These are phyloP conservation scores for Periconia sp. DNA, from an alignment of 2,329 filamentous ascomycete genomes.

Conservation along the genomic window DNA sequence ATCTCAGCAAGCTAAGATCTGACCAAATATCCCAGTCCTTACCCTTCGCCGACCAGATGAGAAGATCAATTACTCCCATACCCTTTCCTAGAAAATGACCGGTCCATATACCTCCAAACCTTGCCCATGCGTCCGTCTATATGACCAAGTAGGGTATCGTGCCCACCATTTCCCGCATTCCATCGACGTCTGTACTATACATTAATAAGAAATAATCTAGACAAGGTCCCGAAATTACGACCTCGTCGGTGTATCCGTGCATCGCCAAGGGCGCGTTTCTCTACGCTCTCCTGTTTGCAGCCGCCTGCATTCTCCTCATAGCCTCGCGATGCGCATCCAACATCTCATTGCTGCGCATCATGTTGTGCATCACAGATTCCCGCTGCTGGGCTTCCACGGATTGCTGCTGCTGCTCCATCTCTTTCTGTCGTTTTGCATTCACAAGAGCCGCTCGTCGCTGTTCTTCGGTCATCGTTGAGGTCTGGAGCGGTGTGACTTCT, in stretches of 20 bases:
- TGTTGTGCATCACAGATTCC: conserved; percentile 71
- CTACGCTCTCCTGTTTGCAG: conserved; percentile 52
- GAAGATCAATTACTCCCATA: no score
- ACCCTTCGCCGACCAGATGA: no score
- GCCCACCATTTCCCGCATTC: conserved; percentile 1
- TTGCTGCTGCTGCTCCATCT: conserved; percentile 65
- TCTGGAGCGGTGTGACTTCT: conserved; percentile 25
- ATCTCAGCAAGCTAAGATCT: no score
- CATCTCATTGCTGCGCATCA: conserved; percentile 78
- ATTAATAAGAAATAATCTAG: background rate
- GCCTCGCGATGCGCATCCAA: conserved; percentile 78
- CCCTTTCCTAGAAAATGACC: no score
- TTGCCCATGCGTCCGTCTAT: background rate
- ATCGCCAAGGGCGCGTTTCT: conserved; percentile 4
- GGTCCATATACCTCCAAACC: conserved; percentile 1
- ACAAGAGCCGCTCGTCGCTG: conserved; percentile 56
- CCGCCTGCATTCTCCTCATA: conserved; percentile 77
- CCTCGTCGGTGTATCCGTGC: no score
- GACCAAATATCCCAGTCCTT: no score
- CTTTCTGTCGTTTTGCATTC: conserved; percentile 67
- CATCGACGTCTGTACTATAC: no score
- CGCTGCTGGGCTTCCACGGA: conserved; percentile 63
- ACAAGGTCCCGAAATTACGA: no score
- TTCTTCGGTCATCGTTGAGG: conserved; percentile 36
- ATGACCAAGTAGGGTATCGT: conserved; percentile 9